Evolutionary conservation across 2,329 filamentous ascomycete species (phyloP).

Genomic region (Coniochaeta sp.): DNA sequence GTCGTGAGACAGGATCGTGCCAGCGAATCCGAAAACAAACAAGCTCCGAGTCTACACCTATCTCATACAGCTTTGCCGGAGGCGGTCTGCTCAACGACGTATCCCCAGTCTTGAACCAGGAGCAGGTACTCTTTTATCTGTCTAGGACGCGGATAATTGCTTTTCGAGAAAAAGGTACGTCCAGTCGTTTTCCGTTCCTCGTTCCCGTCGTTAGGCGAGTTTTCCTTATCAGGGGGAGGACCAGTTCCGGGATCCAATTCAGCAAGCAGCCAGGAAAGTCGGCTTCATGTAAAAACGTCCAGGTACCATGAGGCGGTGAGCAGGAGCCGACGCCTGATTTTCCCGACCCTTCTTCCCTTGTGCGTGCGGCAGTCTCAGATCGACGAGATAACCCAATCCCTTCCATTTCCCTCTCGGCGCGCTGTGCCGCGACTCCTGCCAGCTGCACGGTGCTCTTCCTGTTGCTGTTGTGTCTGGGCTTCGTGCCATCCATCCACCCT

Average conservation of each 20-base stretch:
- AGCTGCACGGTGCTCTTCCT: neutral
- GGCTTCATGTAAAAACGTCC: neutral
- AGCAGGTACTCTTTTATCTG: neutral
- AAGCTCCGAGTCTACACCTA: neutral
- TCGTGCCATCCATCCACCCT: neutral
- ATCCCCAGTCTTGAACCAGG: too few relatives aligned
- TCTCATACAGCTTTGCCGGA: neutral
- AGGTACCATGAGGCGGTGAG: slow-evolving; percentile 1
- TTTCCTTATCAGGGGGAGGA: neutral
- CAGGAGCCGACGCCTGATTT: neutral
- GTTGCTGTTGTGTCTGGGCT: neutral
- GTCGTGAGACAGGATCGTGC: neutral
- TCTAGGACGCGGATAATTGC: neutral
- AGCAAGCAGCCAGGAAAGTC: neutral
- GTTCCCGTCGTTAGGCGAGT: neutral
- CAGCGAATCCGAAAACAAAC: neutral
- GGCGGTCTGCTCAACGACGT: neutral
- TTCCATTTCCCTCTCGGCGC: neutral
- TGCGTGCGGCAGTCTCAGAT: neutral
- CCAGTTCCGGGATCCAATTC: neutral
- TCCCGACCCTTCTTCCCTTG: neutral
- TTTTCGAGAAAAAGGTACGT: slow-evolving; percentile 2
- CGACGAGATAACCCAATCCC: neutral
- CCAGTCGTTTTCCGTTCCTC: neutral
- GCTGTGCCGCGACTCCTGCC: neutral